These are phyloP conservation scores for Rhizopus delemar DNA, from an alignment of 371 early-diverging fungal genomes.

Conservation along the genomic window DNA sequence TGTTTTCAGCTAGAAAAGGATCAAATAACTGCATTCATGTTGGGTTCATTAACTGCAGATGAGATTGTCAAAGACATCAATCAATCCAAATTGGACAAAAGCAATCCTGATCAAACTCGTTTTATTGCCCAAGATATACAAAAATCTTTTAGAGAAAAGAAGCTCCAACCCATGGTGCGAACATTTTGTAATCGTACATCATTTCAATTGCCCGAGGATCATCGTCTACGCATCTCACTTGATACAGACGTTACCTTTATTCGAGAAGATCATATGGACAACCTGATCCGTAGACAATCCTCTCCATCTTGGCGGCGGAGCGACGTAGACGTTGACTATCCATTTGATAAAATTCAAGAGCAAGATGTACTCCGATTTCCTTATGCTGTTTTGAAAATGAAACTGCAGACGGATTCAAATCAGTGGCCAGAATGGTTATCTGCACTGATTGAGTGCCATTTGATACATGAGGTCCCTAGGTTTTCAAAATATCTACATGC, in stretches of 20 bases:
- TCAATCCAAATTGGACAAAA: conserved; percentile 35
- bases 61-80: conserved; percentile 65
- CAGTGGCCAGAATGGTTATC: conserved; percentile 93
- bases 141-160: conserved; percentile 69
- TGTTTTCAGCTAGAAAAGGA: conserved; percentile 92
- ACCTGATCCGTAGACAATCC: conserved; percentile 14
- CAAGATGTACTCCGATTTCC: conserved; percentile 91
- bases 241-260: conserved; percentile 98
- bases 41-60: conserved; percentile 82
- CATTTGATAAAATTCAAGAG: conserved; percentile 81
- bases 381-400: conserved; percentile 97
- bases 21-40: conserved; percentile 80
- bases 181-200: conserved; percentile 99
- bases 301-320: conserved; percentile 87
- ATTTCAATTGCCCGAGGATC: conserved; percentile 99
- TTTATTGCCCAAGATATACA: conserved; percentile 87
- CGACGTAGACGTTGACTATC: conserved; percentile 89
- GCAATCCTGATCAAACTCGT: conserved; percentile 67
- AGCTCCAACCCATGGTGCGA: conserved; percentile 87
- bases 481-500: conserved; percentile 99
- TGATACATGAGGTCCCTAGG: conserved; percentile 96
- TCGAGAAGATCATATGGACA: conserved; percentile 87
- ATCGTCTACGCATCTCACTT: conserved; percentile 95
- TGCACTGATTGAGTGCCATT: conserved; percentile 78
- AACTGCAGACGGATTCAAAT: conserved; percentile 91